phyloP scores from a whole-genome alignment of 306 rosid species.

The Chamaecrista fasciculata region DNA sequence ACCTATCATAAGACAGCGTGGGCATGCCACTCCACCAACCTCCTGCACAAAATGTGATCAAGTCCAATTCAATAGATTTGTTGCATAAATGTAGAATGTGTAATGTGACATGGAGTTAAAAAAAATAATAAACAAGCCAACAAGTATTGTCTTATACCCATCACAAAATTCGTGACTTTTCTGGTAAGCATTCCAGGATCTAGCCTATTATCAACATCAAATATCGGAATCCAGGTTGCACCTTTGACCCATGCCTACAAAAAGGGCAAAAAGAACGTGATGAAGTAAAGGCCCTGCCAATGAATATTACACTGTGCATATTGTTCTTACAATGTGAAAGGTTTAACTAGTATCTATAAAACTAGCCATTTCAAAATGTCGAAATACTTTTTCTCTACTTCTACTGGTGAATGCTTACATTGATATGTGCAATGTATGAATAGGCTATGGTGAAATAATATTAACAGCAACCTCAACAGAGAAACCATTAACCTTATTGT shows the following conservation, averaged over 20 bases:
- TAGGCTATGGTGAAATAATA: conserved; percentile 8
- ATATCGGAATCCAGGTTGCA: conserved; percentile 88
- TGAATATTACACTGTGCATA: background rate
- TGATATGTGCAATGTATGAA: conserved; percentile 5
- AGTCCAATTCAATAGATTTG: conserved; percentile 28
- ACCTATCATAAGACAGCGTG: conserved; percentile 73
- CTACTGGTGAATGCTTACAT: conserved; percentile 1
- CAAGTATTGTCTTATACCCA: conserved; percentile 56
- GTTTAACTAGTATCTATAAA: background rate
- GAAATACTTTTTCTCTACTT: background rate
- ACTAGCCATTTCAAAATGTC: conserved; percentile 8
- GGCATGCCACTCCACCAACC: conserved; percentile 99
- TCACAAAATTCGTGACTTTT: conserved; percentile 64
- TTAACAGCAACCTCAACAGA: background rate
- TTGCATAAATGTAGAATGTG: background rate
- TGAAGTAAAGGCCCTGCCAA: conserved; percentile 20
- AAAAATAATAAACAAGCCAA: conserved; percentile 22
- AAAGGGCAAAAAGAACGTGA: conserved; percentile 23
- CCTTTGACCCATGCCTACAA: conserved; percentile 92
- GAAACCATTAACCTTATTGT: conserved; percentile 51
- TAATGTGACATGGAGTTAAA: background rate
- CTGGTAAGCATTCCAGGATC: conserved; percentile 65
- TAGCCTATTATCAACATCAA: conserved; percentile 55
- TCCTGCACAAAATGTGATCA: conserved; percentile 45
- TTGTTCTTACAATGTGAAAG: background rate